These are phyloP conservation scores for Nothophoma quercina DNA, from an alignment of 2,329 filamentous ascomycete genomes.

Conservation along the genomic window DNA sequence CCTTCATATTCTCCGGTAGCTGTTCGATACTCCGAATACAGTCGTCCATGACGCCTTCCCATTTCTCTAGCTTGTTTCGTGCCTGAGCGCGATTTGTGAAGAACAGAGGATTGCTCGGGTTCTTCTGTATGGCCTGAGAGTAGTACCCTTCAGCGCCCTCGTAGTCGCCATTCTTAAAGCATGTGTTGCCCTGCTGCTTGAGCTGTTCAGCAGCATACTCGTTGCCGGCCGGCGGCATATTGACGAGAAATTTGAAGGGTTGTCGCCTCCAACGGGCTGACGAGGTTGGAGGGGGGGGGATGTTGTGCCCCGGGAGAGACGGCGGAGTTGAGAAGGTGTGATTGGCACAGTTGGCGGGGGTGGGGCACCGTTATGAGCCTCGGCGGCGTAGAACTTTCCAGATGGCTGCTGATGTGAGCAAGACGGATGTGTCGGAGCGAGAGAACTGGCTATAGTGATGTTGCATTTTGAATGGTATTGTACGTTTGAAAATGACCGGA, in stretches of 20 bases:
- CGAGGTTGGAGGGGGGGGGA: constrained; percentile 3
- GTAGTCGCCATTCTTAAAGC: constrained; percentile 72
- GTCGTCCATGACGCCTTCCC: constrained; percentile 78
- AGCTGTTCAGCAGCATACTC: constrained; percentile 56
- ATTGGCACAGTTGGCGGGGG: constrained; percentile 32
- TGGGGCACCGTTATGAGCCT: constrained; percentile 24
- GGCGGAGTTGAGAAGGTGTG: constrained; percentile 29
- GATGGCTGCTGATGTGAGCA: constrained; percentile 25
- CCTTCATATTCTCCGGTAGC: constrained; percentile 75
- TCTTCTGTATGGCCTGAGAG: constrained; percentile 79
- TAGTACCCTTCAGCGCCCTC: constrained; percentile 72
- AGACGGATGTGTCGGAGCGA: constrained; percentile 7
- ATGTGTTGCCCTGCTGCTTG: constrained; percentile 66
- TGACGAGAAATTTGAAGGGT: neutral
- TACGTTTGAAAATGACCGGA: neutral
- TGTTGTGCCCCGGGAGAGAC: constrained; percentile 22
- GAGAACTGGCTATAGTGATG: neutral
- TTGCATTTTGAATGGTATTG: neutral
- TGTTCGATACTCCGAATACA: constrained; percentile 78
- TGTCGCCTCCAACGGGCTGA: neutral
- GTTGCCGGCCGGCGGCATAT: constrained; percentile 40
- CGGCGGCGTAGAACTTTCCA: constrained; percentile 34
- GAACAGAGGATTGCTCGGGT: constrained; percentile 77
- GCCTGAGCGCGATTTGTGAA: constrained; percentile 92
- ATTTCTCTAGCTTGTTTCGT: constrained; percentile 75